phyloP scores from a whole-genome alignment of 176 grass and related monocot genomes.

The Raddia guianensis region DNA sequence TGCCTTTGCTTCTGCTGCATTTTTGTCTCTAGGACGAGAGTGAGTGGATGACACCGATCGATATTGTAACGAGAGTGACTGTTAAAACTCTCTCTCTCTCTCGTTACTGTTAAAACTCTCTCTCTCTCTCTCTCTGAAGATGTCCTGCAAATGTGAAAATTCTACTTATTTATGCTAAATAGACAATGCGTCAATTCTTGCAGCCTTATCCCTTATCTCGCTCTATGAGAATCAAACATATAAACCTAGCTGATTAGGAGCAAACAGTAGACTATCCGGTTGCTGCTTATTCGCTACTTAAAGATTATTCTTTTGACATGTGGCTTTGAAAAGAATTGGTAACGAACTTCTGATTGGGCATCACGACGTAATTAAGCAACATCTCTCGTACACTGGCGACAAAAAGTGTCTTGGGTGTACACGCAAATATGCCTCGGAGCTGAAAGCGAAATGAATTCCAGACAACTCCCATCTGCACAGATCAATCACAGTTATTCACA shows the following conservation, averaged over 20 bases:
- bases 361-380: conserved; percentile 4
- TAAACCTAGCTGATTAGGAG: neutral
- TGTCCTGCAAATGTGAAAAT: neutral
- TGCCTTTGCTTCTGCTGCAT: neutral
- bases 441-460: neutral
- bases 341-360: neutral
- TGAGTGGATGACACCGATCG: neutral
- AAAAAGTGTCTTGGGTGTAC: neutral
- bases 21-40: neutral
- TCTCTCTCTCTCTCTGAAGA: neutral
- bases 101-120: neutral
- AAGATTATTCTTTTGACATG: neutral
- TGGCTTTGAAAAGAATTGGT: neutral
- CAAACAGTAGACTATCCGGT: neutral
- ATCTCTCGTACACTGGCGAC: neutral
- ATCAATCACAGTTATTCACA: neutral
- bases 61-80: neutral
- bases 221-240: neutral
- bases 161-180: neutral
- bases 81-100: neutral
- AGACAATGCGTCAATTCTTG: neutral
- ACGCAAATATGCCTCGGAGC: neutral
- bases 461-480: neutral
- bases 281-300: neutral
- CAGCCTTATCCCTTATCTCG: neutral